Percentiles rank a stretch among this genome's conserved stretches.
These are phyloP conservation scores for Fereydounia khargensis DNA, from an alignment of 1,284 basidiomycete genomes.

Conservation along the genomic window DNA sequence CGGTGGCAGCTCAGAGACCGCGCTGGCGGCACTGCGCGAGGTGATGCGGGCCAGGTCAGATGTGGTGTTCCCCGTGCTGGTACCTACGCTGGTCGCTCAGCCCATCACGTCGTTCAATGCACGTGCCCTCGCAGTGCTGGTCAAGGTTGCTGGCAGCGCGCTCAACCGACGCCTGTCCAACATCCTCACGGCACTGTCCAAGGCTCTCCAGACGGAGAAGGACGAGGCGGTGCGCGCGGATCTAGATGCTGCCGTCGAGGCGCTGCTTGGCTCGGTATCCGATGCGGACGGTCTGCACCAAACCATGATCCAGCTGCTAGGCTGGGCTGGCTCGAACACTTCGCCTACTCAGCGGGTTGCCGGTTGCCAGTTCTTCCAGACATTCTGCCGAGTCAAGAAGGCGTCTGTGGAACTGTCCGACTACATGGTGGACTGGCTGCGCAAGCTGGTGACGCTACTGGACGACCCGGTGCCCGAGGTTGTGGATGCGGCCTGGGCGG, in stretches of 20 bases:
- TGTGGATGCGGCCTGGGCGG: slow-evolving; percentile 77
- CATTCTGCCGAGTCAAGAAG: slow-evolving; percentile 46
- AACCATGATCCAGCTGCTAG: slow-evolving; percentile 52
- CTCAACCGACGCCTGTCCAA: slow-evolving; percentile 63
- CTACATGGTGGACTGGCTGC: slow-evolving; percentile 91
- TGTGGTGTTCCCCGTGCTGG: slow-evolving; percentile 95
- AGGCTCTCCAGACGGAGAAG: slow-evolving; percentile 39
- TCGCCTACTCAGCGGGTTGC: slow-evolving; percentile 34
- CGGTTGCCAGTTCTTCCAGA: slow-evolving; percentile 43
- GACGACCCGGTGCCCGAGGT: slow-evolving; percentile 76
- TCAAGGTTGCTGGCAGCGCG: slow-evolving; percentile 87
- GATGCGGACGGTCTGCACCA: slow-evolving; percentile 52
- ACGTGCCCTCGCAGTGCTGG: slow-evolving; percentile 82
- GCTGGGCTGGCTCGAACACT: slow-evolving; percentile 45
- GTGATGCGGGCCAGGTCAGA: slow-evolving; percentile 62
- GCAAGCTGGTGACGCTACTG: slow-evolving; percentile 81
- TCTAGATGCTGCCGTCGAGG: slow-evolving; percentile 32
- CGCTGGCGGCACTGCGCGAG: slow-evolving; percentile 82
- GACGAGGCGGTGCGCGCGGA: slow-evolving; percentile 31
- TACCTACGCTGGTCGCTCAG: slow-evolving; percentile 83
- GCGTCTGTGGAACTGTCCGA: slow-evolving; percentile 36
- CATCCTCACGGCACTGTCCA: slow-evolving; percentile 51
- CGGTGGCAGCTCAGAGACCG: slow-evolving; percentile 83
- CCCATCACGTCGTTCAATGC: slow-evolving; percentile 96
- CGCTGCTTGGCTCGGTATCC: slow-evolving; percentile 39